Conservation (phyloP, 495 filamentous ascomycete genomes). For the Elasticomyces elasticus region DNA sequence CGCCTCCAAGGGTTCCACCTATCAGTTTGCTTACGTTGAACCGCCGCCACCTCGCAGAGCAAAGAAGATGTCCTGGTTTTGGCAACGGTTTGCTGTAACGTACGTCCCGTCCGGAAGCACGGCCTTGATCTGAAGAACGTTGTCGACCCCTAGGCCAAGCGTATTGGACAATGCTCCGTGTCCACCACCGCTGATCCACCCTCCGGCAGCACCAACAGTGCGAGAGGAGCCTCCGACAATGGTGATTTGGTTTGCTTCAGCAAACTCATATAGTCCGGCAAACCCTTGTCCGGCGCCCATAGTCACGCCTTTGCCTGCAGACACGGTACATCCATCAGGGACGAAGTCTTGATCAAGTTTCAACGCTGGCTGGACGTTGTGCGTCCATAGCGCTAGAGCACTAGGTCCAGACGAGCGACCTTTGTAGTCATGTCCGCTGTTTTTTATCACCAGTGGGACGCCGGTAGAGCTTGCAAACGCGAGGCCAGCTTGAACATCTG, state of each 20-base stretch:
- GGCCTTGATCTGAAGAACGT: conserved; percentile 13
- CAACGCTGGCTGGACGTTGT: conserved; percentile 8
- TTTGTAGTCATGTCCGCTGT: conserved; percentile 12
- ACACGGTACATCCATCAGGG: conserved; percentile 6
- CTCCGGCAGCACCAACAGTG: conserved; percentile 14
- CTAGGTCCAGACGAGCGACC: conserved; percentile 1
- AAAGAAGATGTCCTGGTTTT: conserved; percentile 20
- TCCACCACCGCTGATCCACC: conserved; percentile 18
- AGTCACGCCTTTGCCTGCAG: conserved; percentile 3
- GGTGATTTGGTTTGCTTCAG: conserved; percentile 6
- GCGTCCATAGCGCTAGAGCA: conserved; percentile 7
- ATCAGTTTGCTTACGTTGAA: no score
- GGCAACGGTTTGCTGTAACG: conserved; percentile 14
- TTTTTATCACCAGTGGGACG: conserved; percentile 8
- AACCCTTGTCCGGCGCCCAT: conserved; percentile 14
- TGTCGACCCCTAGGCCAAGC: conserved; percentile 18
- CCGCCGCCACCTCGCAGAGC: conserved; percentile 20
- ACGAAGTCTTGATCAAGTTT: not conserved
- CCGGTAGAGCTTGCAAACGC: conserved; percentile 2
- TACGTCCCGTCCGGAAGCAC: conserved; percentile 18
- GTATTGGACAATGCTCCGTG: conserved; percentile 8
- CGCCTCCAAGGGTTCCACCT: no score
- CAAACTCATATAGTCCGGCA: conserved; percentile 4
- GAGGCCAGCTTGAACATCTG: conserved; percentile 12
- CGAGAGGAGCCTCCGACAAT: conserved; percentile 10